Evolutionary conservation across 2,329 filamentous ascomycete genomes (phyloP), one percentile per base, ranked within the genome.

Genomic region (Fusarium temperatum): DNA sequence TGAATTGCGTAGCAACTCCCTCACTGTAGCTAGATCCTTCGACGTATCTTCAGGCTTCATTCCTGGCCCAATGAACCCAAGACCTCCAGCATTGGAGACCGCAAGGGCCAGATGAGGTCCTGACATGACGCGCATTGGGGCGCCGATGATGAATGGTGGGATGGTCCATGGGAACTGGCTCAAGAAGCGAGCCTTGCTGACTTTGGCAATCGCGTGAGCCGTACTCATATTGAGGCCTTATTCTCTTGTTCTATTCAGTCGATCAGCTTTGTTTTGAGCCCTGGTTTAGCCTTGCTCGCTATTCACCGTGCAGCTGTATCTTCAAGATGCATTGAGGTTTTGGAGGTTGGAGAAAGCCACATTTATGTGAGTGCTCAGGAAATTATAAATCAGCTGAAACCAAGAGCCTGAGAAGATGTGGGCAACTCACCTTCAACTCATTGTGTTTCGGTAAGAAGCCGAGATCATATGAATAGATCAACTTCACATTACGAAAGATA

Each of bases 71-170:
- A 87, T 81, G 73, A 87, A 87, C 17, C 85, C 88, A 4, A 94
- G 85, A 0, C 93, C 93, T 24, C 93, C 93, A 12, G 93, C 91
- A 73, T 92, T 92, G 63, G 91, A 90, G 20, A 93, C 87, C 48
- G 89, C 87, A 38, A 90, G 83, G 6, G 91, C 90, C 7, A 94
- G 85, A 1, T 82, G 74, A 78, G 85, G 69, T 79, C 87, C 77
- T 80, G 86, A 75, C 86, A 94, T 89, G 41, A 90, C 85, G 51
- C 91, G 88, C 92, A 95, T 94, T 0, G 93, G 93, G 3, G 91
- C 92, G 42, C 86, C 85, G 51, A 87, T 84, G 36, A 94, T 85
- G 26, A 93, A 75, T 0, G 81, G 79, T 7, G 77, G 42, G n/a
- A 91, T 77, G 14, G 72, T 56, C 80, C 80, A 82, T 47, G 78